These are phyloP conservation scores for grape (Vitis vinifera) DNA, from an alignment of 164 flowering plant genomes.

Conservation along the genomic window DNA sequence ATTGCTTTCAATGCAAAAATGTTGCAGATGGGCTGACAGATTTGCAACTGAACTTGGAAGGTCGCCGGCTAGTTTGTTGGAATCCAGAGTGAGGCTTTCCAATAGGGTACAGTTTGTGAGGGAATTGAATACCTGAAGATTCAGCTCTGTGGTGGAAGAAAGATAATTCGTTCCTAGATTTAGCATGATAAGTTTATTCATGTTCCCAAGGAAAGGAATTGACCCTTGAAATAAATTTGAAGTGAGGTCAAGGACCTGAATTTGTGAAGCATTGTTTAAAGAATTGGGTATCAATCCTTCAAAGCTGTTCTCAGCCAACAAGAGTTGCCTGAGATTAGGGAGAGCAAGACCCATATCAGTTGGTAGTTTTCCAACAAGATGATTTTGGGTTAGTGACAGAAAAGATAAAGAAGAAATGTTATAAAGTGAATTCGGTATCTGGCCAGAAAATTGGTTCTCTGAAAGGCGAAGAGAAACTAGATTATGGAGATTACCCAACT, in stretches of 20 bases:
- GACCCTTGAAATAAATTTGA: constrained; percentile 10
- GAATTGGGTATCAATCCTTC: constrained; percentile 9
- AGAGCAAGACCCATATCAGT: constrained; percentile 4
- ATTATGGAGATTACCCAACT: constrained; percentile 5
- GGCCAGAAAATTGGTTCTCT: constrained; percentile 6
- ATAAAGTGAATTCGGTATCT: constrained; percentile 4
- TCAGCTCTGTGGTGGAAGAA: constrained; percentile 10
- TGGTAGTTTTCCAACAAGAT: constrained; percentile 8
- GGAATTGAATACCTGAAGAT: constrained; percentile 7
- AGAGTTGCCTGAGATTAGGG: constrained; percentile 12
- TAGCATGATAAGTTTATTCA: constrained; percentile 3
- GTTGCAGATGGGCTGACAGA: constrained; percentile 10
- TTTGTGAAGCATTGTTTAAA: constrained; percentile 7
- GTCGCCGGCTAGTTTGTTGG: constrained; percentile 10
- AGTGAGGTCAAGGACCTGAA: constrained; percentile 18
- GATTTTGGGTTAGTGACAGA: constrained; percentile 3
- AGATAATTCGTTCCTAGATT: constrained; percentile 7
- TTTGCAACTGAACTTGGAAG: constrained; percentile 16
- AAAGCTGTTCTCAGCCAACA: constrained; percentile 2
- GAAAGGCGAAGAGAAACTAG: constrained; percentile 1
- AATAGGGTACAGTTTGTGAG: constrained; percentile 8
- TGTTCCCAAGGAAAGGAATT: constrained; percentile 7
- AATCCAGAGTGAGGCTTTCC: not conserved
- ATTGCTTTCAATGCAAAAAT: constrained; percentile 13
- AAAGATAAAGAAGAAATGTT: constrained; percentile 13